phyloP scores from a whole-genome alignment of 495 filamentous ascomycete species.

The Penicillium goetzii region DNA sequence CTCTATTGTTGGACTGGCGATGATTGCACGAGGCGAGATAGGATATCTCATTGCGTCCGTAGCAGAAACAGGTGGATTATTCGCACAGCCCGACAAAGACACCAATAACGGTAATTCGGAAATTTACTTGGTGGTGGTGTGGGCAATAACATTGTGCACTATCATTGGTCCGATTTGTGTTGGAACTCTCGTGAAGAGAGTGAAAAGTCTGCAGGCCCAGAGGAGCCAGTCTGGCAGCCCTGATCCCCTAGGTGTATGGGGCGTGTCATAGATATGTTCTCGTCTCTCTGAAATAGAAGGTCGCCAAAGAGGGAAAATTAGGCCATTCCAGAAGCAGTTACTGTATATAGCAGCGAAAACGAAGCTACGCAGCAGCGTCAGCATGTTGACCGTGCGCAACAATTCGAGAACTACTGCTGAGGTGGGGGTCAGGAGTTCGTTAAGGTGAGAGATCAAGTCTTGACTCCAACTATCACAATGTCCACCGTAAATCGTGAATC shows the following conservation, averaged over 20 bases:
- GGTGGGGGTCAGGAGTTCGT: no score
- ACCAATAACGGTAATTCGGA: slow-evolving; percentile 35
- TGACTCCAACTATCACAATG: no score
- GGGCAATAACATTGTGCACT: slow-evolving; percentile 78
- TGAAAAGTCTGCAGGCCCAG: slow-evolving; percentile 42
- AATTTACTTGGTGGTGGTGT: slow-evolving; percentile 68
- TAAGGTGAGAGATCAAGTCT: no score
- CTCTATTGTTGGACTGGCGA: slow-evolving; percentile 61
- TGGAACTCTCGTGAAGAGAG: slow-evolving; percentile 59
- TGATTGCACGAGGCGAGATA: slow-evolving; percentile 80
- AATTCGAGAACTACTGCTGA: no score
- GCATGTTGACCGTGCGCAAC: no score
- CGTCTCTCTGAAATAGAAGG: no score
- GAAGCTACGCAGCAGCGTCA: no score
- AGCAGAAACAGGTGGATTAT: slow-evolving; percentile 63
- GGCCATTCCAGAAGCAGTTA: no score
- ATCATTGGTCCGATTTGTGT: slow-evolving; percentile 71
- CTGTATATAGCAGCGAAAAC: no score
- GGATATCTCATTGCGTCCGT: slow-evolving; percentile 77
- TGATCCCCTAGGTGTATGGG: slow-evolving; percentile 46
- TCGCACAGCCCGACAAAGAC: slow-evolving; percentile 29
- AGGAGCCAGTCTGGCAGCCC: slow-evolving; percentile 22
- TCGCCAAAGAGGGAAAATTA: no score
- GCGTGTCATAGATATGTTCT: slow-evolving; percentile 24
- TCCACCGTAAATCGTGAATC: no score